Base-by-base conservation (phyloP, 352 stramenopile genomes). In the Blastocystis sp. region DNA sequence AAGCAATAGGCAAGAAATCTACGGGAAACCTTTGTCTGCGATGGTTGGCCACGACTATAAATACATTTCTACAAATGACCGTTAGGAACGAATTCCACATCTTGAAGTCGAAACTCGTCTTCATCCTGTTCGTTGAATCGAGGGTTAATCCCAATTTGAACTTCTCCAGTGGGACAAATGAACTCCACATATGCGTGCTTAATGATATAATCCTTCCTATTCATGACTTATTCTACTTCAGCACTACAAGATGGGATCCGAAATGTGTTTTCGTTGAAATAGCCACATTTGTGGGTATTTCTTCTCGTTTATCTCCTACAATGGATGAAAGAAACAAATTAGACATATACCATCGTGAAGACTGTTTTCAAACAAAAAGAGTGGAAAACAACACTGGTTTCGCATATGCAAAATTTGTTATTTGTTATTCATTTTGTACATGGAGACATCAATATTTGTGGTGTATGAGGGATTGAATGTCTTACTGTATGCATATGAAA, bases 131-230 rank as follows among this genome's bases (percentile, higher is more conserved):
- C 71, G 32, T 83, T 83, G 24, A 83, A 83, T 37, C 71, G 71
- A 9, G 49, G 51, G 49, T 83, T 83, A 29, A 83, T 83, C 12
- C 71, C 71, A 21, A 83, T 83, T 29, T 83, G 71, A 4, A 56
- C 29, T 67, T 83, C 71, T 32, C 71, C 71, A 3, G 51, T 54
- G 29, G 71, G 71, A 65, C 24, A 65, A 42, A 83, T 83, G 51
- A 83, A 83, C 71, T 83, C 71, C 14, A 83, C 54, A 42, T 65
- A 83, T 12, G 71, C 71, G n/a, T 54, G 46, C 24, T 83, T 83
- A 56, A 83, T 83, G 11, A 83, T 27, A 66, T 83, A 83, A 24
- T 83, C 71, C 71, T 83, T 83, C 65, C 71, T 83, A 80, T 61
- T 16, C 16, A 83, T 32, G 35, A 74, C 5, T 2, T 12, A 51